A percentile compares a stretch with the other conserved stretches of the same genome.
Evolutionary conservation across 352 stramenopile species (phyloP).

Genomic region (Blastocystis sp.): DNA sequence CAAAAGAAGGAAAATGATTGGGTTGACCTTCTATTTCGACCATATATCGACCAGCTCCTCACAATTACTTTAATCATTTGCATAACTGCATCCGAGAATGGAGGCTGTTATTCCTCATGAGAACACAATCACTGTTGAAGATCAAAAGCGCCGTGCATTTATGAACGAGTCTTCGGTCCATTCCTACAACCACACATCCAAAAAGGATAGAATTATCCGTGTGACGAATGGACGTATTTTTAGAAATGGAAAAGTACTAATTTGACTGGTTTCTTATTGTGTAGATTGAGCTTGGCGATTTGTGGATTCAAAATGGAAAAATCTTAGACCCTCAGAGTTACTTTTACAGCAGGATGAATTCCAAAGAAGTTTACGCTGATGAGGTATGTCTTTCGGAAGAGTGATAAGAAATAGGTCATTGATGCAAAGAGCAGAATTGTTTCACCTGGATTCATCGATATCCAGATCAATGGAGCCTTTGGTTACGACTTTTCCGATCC

Average conservation of each 20-base stretch:
- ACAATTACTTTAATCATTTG: not conserved
- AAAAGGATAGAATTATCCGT: slow-evolving; percentile 55
- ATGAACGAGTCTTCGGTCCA: slow-evolving; percentile 58
- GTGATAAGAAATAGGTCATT: slow-evolving; percentile 12
- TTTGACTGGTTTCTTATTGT: not conserved
- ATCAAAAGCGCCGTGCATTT: slow-evolving; percentile 44
- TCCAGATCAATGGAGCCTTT: slow-evolving; percentile 80
- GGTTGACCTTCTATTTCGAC: slow-evolving; percentile 7
- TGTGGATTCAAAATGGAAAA: slow-evolving; percentile 56
- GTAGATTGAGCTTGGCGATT: slow-evolving; percentile 54
- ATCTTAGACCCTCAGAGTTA: slow-evolving; percentile 59
- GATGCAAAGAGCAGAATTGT: slow-evolving; percentile 66
- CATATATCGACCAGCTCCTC: not conserved
- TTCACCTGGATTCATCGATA: slow-evolving; percentile 77
- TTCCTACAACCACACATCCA: slow-evolving; percentile 50
- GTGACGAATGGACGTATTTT: slow-evolving; percentile 55
- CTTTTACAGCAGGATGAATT: slow-evolving; percentile 58
- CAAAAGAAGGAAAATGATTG: slow-evolving; percentile 20
- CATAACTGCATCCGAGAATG: not conserved
- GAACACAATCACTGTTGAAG: slow-evolving; percentile 19
- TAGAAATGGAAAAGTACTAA: slow-evolving; percentile 43
- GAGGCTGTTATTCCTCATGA: not conserved
- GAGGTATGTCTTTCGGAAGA: not conserved
- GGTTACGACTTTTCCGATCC: slow-evolving; percentile 77
- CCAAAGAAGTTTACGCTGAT: slow-evolving; percentile 46